Base-by-base conservation (phyloP, 225 moss, liverwort and hornwort genomes). In the Marchantia paleacea region DNA sequence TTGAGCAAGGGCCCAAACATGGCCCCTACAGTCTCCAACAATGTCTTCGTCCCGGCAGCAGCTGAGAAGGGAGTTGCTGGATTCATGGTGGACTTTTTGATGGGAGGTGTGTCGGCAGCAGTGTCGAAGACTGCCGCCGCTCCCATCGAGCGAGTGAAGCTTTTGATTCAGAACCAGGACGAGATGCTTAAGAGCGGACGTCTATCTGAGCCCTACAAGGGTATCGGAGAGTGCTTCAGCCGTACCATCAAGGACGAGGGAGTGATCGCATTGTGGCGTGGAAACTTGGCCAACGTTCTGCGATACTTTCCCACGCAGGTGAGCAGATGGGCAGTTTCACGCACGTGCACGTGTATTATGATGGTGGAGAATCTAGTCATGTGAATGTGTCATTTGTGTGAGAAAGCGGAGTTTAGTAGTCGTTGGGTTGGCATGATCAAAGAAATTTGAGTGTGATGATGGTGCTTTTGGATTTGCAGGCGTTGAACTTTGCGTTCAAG, bases 291-390 rank as follows among this genome's bases (percentile, higher is more conserved):
- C 4, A 91, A 91, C 15, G 91, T 91, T 15, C 80, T 91, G 69
- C 84, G 91, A 22, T 91, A 91, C 55, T 91, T 91, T 80, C 91
- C 91, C 18, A 91, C 91, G 7, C 91, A 91, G 91, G 91, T 87
- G 54, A 52, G 70, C 4, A 31, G 6, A 70, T 65, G 3, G 0
- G 1, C 4, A n/a, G n/a, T n/a, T n/a, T n/a, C 1, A 4, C 22
- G 24, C 7, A n/a, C 10, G 15, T 39, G 39, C 39, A 5, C 3
- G 39, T 39, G 39, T 2, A 39, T 2, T 5, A 39, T 28, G 48
- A 13, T 10, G 0, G 12, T 20, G 3, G 22, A 28, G 15, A 16
- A 6, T 28, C 7, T 1, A 24, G 3, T 0, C 31, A 13, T n/a
- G 25, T 48, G 10, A 67, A 30, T 39, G 77, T 7, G 47, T 52